Conservation (phyloP, 2,329 filamentous ascomycete species). For the Trichophyton verrucosum region DNA sequence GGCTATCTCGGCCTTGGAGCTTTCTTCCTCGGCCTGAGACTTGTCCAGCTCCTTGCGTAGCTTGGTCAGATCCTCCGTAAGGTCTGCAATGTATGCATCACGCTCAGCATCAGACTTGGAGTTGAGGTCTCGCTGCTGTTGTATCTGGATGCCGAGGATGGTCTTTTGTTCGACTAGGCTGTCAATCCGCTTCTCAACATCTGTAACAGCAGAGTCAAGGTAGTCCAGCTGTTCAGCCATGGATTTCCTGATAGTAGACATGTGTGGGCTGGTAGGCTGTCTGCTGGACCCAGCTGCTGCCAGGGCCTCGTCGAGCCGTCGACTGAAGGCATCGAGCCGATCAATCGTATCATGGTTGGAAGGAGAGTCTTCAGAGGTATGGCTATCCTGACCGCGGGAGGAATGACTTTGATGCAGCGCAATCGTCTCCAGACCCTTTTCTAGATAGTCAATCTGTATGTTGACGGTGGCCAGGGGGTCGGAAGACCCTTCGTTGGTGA, state of each 20-base stretch:
- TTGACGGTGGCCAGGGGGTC: slow-evolving; percentile 26
- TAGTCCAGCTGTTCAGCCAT: slow-evolving; percentile 59
- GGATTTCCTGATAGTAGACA: slow-evolving; percentile 45
- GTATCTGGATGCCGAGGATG: slow-evolving; percentile 81
- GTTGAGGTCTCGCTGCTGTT: slow-evolving; percentile 88
- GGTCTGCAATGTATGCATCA: slow-evolving; percentile 35
- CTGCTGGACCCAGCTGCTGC: slow-evolving; percentile 32
- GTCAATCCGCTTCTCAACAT: slow-evolving; percentile 63
- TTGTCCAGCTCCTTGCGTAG: slow-evolving; percentile 52
- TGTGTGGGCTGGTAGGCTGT: slow-evolving; percentile 38
- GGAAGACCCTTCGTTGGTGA: slow-evolving; percentile 18
- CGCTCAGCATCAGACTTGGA: slow-evolving; percentile 62
- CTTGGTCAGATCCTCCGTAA: slow-evolving; percentile 41
- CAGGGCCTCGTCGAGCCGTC: slow-evolving; percentile 50
- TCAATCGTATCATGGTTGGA: slow-evolving; percentile 44
- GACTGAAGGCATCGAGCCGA: slow-evolving; percentile 43
- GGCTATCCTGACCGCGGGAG: slow-evolving; percentile 8
- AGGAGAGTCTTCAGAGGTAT: slow-evolving; percentile 17
- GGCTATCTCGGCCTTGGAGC: slow-evolving; percentile 29
- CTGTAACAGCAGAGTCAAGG: slow-evolving; percentile 68
- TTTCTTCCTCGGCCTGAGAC: slow-evolving; percentile 35
- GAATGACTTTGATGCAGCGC: slow-evolving; percentile 36
- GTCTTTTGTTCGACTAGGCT: slow-evolving; percentile 75
- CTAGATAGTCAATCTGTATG: slow-evolving; percentile 58
- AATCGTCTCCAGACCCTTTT: slow-evolving; percentile 51